Evolutionary conservation across 345 rosid genomes (phyloP), one percentile per base, ranked within the genome.

Genomic region (Schrenkiella parvula): DNA sequence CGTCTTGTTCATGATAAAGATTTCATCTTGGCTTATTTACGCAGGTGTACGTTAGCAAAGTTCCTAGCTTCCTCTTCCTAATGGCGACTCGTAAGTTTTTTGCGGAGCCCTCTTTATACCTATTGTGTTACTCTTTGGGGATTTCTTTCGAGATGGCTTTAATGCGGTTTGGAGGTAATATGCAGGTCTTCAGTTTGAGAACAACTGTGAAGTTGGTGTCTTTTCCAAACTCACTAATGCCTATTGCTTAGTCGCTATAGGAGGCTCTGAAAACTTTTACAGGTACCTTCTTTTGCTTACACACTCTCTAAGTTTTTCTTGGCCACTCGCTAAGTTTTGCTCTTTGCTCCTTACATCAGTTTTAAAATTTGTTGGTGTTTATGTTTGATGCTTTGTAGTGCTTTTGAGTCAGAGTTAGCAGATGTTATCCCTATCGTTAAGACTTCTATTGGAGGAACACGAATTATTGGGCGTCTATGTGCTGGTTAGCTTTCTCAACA

Each of bases 191-290:
- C 85, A 83, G 81, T 92, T 92, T 80, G 98, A 92, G 82, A 92
- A 92, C 64, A 77, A 80, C 1, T 89, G 95, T 61, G 96, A 92
- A 39, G 83, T 89, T 74, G 98, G 96, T 43, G 98, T 88, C 17
- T 89, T 89, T 69, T 87, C 93, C 13, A 88, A 92, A 81, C 84
- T 92, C 60, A 89, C 96, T 6, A 92, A 89, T 79, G 98, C 98
- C 0, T 92, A 85, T 73, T 89, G 96, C 78, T 79, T 89, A 80
- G 98, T 92, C 34, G 95, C 92, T 6, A 89, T 88, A 28, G 98
- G 96, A n/a, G 83, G 81, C 31, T 80, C 83, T 52, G 83, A 80
- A 64, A 80, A 77, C 63, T 80, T 89, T 77, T 95, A 89, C 85
- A 89, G 99, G 99, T 90, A 19, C 3, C 21, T 37, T 26, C 10